These are phyloP conservation scores for Mediolabrus comicus DNA, from an alignment of 108 stramenopile species.

Conservation along the genomic window DNA sequence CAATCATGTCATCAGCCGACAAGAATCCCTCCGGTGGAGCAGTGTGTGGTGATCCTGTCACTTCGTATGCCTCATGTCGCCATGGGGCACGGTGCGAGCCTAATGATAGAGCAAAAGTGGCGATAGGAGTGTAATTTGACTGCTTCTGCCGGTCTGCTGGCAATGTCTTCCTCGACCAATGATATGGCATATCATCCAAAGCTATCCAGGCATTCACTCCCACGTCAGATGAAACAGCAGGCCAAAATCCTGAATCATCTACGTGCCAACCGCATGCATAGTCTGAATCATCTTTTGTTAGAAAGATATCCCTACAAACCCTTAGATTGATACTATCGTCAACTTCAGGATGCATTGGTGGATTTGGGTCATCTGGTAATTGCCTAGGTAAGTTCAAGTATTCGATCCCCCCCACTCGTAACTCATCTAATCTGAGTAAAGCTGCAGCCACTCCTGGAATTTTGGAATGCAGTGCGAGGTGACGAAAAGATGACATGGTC, in stretches of 20 bases:
- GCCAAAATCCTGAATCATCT: slow-evolving; percentile 86
- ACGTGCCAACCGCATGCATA: slow-evolving; percentile 86
- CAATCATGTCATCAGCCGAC: slow-evolving; percentile 61
- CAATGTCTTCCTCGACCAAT: slow-evolving; percentile 3
- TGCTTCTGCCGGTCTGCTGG: neutral
- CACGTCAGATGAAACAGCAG: slow-evolving; percentile 28
- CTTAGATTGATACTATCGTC: slow-evolving; percentile 31
- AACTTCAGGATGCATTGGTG: neutral
- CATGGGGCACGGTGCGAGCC: slow-evolving; percentile 70
- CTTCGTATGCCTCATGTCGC: slow-evolving; percentile 62
- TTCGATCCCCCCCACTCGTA: slow-evolving; percentile 32
- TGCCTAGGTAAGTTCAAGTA: slow-evolving; percentile 16
- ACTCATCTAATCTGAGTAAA: slow-evolving; percentile 35
- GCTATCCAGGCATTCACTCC: slow-evolving; percentile 87
- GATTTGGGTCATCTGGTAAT: neutral
- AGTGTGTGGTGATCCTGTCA: slow-evolving; percentile 64
- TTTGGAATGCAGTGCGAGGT: slow-evolving; percentile 44
- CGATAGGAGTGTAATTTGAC: slow-evolving; percentile 3
- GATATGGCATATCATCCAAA: slow-evolving; percentile 71
- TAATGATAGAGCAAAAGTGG: slow-evolving; percentile 71
- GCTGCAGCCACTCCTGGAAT: slow-evolving; percentile 42
- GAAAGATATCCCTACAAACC: slow-evolving; percentile 46
- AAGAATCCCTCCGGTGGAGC: slow-evolving; percentile 63
- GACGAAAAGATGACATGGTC: slow-evolving; percentile 35
- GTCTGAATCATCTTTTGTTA: slow-evolving; percentile 70